These are phyloP conservation scores for Alloteropsis angusta DNA, from an alignment of 202 grass and related monocot genomes.

Conservation along the genomic window DNA sequence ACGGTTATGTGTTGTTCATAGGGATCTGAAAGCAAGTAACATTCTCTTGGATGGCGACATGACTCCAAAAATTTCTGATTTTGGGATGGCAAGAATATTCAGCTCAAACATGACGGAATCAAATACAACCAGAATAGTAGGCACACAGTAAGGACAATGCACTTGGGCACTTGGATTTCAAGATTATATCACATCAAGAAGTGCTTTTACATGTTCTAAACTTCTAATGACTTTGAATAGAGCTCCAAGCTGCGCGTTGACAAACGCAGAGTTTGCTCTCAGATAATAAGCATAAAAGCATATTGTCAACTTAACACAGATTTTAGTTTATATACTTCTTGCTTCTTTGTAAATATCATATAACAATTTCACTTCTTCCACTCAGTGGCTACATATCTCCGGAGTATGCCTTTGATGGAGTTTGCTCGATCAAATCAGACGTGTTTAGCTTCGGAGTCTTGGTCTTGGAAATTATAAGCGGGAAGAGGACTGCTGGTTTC, in stretches of 20 bases:
- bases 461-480: slow-evolving; percentile 41
- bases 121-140: slow-evolving; percentile 51
- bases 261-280: not conserved
- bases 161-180: not conserved
- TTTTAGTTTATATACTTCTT: not conserved
- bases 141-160: slow-evolving; percentile 43
- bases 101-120: slow-evolving; percentile 20
- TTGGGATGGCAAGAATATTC: slow-evolving; percentile 59
- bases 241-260: not conserved
- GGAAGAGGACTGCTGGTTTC: slow-evolving; percentile 34
- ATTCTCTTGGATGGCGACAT: slow-evolving; percentile 54
- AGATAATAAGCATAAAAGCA: not conserved
- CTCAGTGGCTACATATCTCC: slow-evolving; percentile 53
- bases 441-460: slow-evolving; percentile 45
- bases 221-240: not conserved
- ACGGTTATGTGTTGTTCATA: slow-evolving; percentile 48
- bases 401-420: slow-evolving; percentile 43
- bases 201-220: not conserved
- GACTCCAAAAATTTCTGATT: slow-evolving; percentile 68
- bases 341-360: not conserved
- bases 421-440: slow-evolving; percentile 45
- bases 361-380: not conserved
- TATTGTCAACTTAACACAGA: not conserved
- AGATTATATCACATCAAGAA: not conserved
- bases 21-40: slow-evolving; percentile 76